Evolutionary conservation across 73 alveolate genomes (phyloP).

Genomic region (Blepharisma stoltei): DNA sequence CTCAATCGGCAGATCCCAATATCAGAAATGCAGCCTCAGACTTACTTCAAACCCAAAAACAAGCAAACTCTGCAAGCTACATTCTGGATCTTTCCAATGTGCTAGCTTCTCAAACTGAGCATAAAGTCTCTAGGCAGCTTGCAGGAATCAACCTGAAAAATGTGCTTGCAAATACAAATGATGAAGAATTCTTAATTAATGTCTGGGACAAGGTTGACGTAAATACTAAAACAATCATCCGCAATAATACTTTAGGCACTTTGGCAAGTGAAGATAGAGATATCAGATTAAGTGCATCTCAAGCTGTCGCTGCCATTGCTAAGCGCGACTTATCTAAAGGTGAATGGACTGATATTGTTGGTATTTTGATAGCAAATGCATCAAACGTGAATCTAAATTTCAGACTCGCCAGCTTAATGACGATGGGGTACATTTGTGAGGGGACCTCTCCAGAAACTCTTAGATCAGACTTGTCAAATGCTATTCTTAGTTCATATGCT

Average conservation of each 20-base stretch:
- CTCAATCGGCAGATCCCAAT: no score
- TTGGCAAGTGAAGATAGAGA: conserved; percentile 24
- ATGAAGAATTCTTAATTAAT: neutral
- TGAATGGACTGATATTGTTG: neutral
- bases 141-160: conserved; percentile 16
- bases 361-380: conserved; percentile 1
- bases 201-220: conserved; percentile 1
- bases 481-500: neutral
- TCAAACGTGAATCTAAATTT: neutral
- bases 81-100: no score
- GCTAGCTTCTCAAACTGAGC: no score
- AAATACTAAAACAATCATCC: neutral
- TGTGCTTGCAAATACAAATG: neutral
- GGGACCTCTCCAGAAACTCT: neutral
- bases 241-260: conserved; percentile 1
- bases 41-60: no score
- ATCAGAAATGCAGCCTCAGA: no score
- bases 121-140: neutral
- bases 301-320: conserved; percentile 21
- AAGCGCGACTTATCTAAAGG: neutral
- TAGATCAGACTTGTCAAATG: neutral
- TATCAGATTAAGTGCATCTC: conserved; percentile 7
- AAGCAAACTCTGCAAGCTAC: no score
- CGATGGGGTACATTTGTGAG: conserved; percentile 26
- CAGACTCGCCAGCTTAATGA: neutral